Evolutionary conservation across 805 yeast genomes (phyloP).

Genomic region (Yamadazyma akitaensis): DNA sequence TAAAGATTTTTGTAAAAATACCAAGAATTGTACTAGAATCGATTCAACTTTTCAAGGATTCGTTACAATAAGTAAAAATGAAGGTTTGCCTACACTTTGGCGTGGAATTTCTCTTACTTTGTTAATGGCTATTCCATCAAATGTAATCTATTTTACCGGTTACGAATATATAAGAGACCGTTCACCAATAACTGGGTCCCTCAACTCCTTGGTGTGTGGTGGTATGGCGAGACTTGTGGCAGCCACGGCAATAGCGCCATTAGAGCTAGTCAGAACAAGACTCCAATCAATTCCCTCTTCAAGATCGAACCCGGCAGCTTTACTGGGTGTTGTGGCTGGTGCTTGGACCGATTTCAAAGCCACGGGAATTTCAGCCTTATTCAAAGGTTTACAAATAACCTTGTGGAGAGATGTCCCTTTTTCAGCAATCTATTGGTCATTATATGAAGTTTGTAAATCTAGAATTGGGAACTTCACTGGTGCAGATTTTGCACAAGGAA

Average conservation of each 20-base stretch:
- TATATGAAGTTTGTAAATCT: constrained; percentile 56
- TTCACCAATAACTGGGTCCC: constrained; percentile 38
- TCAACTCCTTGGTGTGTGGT: constrained; percentile 75
- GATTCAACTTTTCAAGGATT: constrained; percentile 78
- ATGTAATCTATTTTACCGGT: constrained; percentile 90
- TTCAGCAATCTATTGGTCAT: constrained; percentile 91
- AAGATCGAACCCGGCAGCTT: constrained; percentile 25
- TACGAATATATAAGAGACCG: constrained; percentile 81
- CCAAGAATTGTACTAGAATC: constrained; percentile 45
- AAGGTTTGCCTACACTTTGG: constrained; percentile 80
- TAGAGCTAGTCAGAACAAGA: constrained; percentile 84
- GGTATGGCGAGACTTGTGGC: constrained; percentile 77
- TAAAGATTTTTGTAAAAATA: constrained; percentile 31
- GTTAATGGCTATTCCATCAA: constrained; percentile 88
- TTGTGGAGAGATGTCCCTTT: constrained; percentile 98
- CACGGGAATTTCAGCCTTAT: constrained; percentile 63
- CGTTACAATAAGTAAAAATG: constrained; percentile 58
- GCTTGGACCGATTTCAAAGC: constrained; percentile 46
- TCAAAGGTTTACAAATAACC: constrained; percentile 83
- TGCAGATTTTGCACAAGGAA: constrained; percentile 19
- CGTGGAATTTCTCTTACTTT: constrained; percentile 82
- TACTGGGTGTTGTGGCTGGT: constrained; percentile 51
- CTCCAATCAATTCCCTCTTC: constrained; percentile 79
- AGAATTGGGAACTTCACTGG: constrained; percentile 20
- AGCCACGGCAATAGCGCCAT: constrained; percentile 81